Conservation (phyloP, 2,329 filamentous ascomycete species). For the Colletotrichum gigasporum region DNA sequence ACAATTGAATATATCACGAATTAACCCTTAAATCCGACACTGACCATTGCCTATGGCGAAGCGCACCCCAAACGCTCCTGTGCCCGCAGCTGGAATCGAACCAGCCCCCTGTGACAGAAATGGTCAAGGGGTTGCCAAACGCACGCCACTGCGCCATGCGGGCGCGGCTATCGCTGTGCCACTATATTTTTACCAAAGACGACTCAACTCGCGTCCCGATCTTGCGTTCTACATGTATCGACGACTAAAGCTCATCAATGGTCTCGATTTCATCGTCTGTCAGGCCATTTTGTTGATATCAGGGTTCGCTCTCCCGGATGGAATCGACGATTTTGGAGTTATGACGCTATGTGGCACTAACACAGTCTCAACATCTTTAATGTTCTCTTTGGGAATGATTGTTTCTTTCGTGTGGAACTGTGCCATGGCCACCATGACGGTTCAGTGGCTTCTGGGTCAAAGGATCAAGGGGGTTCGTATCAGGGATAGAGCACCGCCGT, state of each 20-base stretch:
- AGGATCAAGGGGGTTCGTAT: conserved; percentile 6
- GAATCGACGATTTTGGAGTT: conserved; percentile 24
- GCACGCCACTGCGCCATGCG: too few species aligned
- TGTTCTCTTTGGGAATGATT: conserved; percentile 29
- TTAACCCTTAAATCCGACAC: too few species aligned
- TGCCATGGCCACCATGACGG: conserved; percentile 28
- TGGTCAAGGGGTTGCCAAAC: too few species aligned
- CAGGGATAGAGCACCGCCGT: conserved; percentile 16
- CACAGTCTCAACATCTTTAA: conserved; percentile 1
- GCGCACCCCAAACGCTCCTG: too few species aligned
- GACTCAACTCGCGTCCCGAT: conserved; percentile 10
- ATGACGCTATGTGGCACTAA: conserved; percentile 24
- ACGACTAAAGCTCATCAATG: conserved; percentile 19
- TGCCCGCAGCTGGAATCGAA: too few species aligned
- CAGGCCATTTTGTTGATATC: conserved; percentile 27
- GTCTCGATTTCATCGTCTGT: conserved; percentile 18
- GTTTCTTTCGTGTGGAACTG: conserved; percentile 27
- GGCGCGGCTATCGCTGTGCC: conserved; percentile 9
- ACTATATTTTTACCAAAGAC: conserved; percentile 18
- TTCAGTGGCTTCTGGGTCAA: conserved; percentile 24
- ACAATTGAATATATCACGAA: too few species aligned
- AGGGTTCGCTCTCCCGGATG: conserved; percentile 24
- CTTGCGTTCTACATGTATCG: conserved; percentile 24
- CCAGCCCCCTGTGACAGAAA: too few species aligned
- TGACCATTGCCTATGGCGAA: too few species aligned